Base-by-base conservation (phyloP, 306 rosid genomes). In the Crataegus laevigata region DNA sequence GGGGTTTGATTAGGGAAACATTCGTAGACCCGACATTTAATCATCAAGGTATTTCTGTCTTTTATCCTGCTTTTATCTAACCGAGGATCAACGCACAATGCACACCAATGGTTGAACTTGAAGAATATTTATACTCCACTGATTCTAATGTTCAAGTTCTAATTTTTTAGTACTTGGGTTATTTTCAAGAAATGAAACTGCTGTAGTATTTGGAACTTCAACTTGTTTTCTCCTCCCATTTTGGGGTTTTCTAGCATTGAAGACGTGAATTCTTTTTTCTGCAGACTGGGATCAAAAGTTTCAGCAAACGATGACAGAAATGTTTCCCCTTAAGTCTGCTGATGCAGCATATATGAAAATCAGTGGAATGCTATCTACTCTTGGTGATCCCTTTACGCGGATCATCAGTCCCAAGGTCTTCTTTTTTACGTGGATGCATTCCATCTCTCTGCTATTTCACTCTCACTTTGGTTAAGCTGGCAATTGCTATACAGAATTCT, bases 291-390 rank as follows among this genome's bases (percentile, higher is more conserved):
- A 94, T 80, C 80, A 78, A 76, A 91, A 90, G 86, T 85, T 91
- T 86, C 96, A 94, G 81, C 97, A 94, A 85, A 94, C 97, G 61
- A 94, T 94, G 98, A 96, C 89, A 77, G 98, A 94, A 82, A 94
- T 94, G 91, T 94, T 94, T 86, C 96, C 97, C 57, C 87, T 94
- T 78, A 83, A 85, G 66, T 89, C 98, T 14, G 93, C 91, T 0
- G 98, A 94, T 81, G 97, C 93, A 38, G 98, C 98, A 17, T 91
- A 91, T 82, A 90, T 34, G 65, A 91, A 94, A 84, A 81, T 94
- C 87, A 84, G 98, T 62, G 97, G 93, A 78, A 94, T 94, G 98
- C 96, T 94, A 68, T 89, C 98, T 36, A 94, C 98, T 24, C 98
- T 94, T 60, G 98, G 98, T 61, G 98, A 94, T 81, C 98, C 98